These are phyloP conservation scores for Cytospora chrysosperma DNA, from an alignment of 2,329 filamentous ascomycete genomes.

Conservation along the genomic window DNA sequence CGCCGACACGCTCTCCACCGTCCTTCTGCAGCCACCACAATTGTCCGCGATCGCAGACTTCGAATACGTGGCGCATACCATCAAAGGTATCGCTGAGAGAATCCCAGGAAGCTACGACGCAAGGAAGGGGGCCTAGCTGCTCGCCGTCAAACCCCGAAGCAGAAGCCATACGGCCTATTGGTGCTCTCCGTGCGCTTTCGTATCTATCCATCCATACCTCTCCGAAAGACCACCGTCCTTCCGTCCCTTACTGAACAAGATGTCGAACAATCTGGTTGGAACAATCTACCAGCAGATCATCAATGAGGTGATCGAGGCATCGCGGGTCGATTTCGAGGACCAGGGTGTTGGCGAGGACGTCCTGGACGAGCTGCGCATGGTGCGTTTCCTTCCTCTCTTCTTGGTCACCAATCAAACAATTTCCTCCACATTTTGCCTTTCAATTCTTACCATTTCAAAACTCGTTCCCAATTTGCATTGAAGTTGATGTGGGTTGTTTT, in stretches of 20 bases:
- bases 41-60: background rate
- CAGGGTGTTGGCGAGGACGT: slow-evolving; percentile 86
- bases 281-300: slow-evolving; percentile 77
- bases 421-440: background rate
- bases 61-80: background rate
- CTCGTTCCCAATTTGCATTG: slow-evolving; percentile 1
- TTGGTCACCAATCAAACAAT: background rate
- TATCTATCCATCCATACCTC: background rate
- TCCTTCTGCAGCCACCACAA: background rate
- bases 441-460: background rate
- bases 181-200: background rate
- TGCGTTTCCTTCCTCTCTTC: slow-evolving; percentile 48
- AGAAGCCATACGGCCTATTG: background rate
- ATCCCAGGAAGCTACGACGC: background rate
- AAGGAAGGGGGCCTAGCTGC: background rate
- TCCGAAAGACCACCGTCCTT: background rate
- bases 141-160: background rate
- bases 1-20: background rate
- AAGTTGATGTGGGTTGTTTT: background rate
- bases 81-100: background rate
- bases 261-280: slow-evolving; percentile 66
- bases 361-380: slow-evolving; percentile 82
- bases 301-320: slow-evolving; percentile 85
- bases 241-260: slow-evolving; percentile 36
- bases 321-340: slow-evolving; percentile 94